These are phyloP conservation scores for Monilinia fructicola DNA, from an alignment of 2,329 filamentous ascomycete genomes.

Conservation along the genomic window DNA sequence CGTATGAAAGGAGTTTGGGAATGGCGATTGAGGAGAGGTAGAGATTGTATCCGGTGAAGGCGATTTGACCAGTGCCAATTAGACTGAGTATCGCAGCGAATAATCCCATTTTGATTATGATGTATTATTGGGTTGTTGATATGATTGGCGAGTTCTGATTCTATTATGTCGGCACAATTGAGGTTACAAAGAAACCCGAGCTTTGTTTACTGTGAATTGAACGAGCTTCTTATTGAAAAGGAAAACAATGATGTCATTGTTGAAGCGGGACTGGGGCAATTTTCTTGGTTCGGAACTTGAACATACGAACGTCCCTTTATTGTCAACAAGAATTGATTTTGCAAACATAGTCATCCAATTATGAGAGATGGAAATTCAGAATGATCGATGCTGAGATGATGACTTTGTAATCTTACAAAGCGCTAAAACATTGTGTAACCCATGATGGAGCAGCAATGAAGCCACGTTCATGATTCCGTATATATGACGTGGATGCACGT, in stretches of 20 bases:
- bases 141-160: not conserved
- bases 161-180: not conserved
- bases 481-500: not conserved
- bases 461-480: not conserved
- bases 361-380: not conserved
- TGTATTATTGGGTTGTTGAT: not conserved
- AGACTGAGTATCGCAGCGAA: constrained; percentile 14
- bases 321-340: not conserved
- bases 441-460: not conserved
- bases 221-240: not conserved
- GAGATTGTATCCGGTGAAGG: constrained; percentile 46
- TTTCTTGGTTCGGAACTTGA: not conserved
- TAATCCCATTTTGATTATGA: not conserved
- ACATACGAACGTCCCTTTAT: not conserved
- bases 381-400: not conserved
- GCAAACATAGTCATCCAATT: not conserved
- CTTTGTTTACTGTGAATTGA: not conserved
- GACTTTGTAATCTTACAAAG: too few relatives aligned
- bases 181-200: not conserved
- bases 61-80: constrained; percentile 39
- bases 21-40: constrained; percentile 47
- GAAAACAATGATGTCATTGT: constrained; percentile 8
- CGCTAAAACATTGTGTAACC: not conserved
- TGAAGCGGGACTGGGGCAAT: not conserved
- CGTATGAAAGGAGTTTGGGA: constrained; percentile 47